These are phyloP conservation scores for Austroboletus niveus DNA, from an alignment of 1,284 basidiomycete genomes.

Conservation along the genomic window DNA sequence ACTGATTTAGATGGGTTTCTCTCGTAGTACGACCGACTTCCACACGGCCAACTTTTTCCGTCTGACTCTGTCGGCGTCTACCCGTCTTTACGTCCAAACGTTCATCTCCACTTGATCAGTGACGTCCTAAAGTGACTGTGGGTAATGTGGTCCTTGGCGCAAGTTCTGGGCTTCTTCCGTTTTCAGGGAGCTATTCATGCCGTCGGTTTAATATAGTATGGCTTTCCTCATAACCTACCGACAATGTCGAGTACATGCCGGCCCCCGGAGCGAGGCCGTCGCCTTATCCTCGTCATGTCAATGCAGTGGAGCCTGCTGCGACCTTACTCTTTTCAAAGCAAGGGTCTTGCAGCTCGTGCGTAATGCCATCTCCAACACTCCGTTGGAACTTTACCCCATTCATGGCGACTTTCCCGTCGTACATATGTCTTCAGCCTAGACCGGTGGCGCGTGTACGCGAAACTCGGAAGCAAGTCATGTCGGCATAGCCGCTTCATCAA, in stretches of 20 bases:
- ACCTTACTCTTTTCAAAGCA: neutral
- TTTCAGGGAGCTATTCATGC: too few species aligned
- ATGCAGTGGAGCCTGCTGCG: neutral
- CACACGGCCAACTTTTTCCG: neutral
- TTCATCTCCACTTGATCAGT: neutral
- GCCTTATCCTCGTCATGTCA: too few species aligned
- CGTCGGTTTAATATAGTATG: too few species aligned
- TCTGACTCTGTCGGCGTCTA: neutral
- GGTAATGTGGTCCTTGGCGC: too few species aligned
- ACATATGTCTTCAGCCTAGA: neutral
- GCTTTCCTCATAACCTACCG: too few species aligned
- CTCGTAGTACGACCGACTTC: neutral
- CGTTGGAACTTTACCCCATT: neutral
- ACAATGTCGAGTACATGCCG: too few species aligned
- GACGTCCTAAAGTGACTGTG: neutral
- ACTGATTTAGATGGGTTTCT: neutral
- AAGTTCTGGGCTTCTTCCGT: too few species aligned
- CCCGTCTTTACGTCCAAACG: neutral
- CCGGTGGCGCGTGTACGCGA: neutral
- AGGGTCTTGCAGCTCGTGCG: neutral
- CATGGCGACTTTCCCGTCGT: neutral
- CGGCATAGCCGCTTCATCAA: neutral
- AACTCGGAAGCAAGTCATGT: neutral
- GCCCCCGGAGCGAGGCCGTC: too few species aligned
- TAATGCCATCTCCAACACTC: neutral